These are phyloP conservation scores for Xylariaceae sp. DNA, from an alignment of 2,329 filamentous ascomycete species.

Conservation along the genomic window DNA sequence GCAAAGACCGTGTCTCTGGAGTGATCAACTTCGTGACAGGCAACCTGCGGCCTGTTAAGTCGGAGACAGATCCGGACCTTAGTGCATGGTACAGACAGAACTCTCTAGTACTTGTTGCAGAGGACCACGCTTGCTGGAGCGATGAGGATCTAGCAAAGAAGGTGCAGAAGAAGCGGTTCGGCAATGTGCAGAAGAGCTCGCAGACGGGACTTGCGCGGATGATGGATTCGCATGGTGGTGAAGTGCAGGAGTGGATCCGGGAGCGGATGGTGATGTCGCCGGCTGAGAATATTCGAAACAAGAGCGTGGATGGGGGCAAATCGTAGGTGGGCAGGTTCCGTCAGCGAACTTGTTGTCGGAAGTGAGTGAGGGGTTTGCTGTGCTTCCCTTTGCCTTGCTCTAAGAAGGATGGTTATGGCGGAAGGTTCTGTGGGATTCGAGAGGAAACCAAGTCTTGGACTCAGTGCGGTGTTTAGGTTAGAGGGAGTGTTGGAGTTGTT, in stretches of 20 bases:
- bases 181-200: conserved; percentile 51
- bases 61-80: conserved; percentile 69
- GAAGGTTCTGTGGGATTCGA: no score
- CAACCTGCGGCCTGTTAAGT: conserved; percentile 71
- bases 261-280: conserved; percentile 4
- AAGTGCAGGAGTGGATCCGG: conserved; percentile 50
- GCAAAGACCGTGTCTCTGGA: conserved; percentile 64
- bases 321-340: neutral
- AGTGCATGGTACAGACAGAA: conserved; percentile 80
- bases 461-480: no score
- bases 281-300: no score
- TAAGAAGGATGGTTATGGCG: no score
- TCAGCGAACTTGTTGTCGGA: neutral
- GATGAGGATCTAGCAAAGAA: conserved; percentile 57
- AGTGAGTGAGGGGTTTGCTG: no score
- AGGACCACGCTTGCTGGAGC: conserved; percentile 71
- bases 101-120: conserved; percentile 73
- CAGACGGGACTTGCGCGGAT: conserved; percentile 49
- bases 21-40: conserved; percentile 80
- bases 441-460: no score
- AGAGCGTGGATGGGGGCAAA: conserved; percentile 4
- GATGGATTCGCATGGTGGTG: conserved; percentile 52
- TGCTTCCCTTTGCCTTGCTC: no score
- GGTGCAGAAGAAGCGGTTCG: conserved; percentile 58
- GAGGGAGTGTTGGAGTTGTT: no score